These are phyloP conservation scores for Reutealis trisperma DNA, from an alignment of 345 rosid genomes.

Conservation along the genomic window DNA sequence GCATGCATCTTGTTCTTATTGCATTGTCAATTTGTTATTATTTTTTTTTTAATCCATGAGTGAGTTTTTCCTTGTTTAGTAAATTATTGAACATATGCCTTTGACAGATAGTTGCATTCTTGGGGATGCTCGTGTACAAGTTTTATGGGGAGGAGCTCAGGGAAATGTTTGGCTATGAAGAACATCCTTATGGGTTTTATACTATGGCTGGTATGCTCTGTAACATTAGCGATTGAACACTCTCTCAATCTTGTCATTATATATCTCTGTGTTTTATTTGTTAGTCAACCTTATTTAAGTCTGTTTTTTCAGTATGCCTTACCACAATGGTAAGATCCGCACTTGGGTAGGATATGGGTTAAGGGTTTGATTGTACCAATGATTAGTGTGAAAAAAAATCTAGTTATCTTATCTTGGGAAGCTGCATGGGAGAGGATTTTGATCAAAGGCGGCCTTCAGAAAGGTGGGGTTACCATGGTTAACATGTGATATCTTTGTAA, in stretches of 20 bases:
- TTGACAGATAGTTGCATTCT: slow-evolving; percentile 81
- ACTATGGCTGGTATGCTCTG: slow-evolving; percentile 77
- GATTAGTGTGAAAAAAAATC: background rate
- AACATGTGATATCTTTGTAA: background rate
- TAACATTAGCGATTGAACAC: background rate
- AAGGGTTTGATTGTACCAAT: background rate
- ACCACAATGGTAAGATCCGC: background rate
- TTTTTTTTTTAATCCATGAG: background rate
- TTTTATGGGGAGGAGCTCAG: slow-evolving; percentile 93
- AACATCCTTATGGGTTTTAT: slow-evolving; percentile 97
- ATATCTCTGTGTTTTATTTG: background rate
- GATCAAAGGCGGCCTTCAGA: background rate
- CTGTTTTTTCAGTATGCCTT: background rate
- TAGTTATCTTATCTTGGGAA: background rate
- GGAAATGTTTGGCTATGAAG: slow-evolving; percentile 98
- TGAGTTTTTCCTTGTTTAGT: background rate
- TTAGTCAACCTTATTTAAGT: background rate
- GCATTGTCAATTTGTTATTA: background rate
- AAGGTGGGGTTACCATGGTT: background rate
- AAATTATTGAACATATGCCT: slow-evolving; percentile 20
- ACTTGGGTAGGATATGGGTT: background rate
- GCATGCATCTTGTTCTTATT: background rate
- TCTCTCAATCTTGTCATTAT: background rate
- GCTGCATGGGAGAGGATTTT: background rate
- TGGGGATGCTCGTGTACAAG: slow-evolving; percentile 94